phyloP scores from a whole-genome alignment of 176 grass and related monocot species.

The Raddia guianensis region DNA sequence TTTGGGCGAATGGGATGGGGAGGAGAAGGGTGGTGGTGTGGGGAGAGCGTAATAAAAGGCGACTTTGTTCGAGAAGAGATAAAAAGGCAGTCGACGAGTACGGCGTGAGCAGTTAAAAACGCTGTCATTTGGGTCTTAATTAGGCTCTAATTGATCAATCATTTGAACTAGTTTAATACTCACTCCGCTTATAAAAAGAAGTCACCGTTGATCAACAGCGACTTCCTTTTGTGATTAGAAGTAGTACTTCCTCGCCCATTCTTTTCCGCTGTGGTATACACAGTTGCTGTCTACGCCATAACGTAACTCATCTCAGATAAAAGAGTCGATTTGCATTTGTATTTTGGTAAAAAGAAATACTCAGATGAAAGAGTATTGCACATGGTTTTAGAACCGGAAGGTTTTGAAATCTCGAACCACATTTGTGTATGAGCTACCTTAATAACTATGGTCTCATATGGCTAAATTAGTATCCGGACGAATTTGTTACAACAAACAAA shows the following conservation, averaged over 20 bases:
- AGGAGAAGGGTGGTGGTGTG: background rate
- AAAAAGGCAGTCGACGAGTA: slow-evolving; percentile 26
- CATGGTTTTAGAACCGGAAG: too few species aligned
- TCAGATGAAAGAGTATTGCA: too few species aligned
- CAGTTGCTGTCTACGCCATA: too few species aligned
- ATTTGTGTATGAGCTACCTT: background rate
- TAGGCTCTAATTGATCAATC: slow-evolving; percentile 57
- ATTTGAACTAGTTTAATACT: slow-evolving; percentile 41
- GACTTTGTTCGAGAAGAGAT: slow-evolving; percentile 41
- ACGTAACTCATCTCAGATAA: too few species aligned
- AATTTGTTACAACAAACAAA: background rate
- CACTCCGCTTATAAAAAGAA: too few species aligned
- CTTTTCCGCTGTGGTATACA: too few species aligned
- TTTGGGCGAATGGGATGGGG: slow-evolving; percentile 46
- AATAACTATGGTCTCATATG: background rate
- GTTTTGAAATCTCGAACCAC: background rate
- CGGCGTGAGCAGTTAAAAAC: slow-evolving; percentile 24
- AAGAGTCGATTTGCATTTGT: too few species aligned
- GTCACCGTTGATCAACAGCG: too few species aligned
- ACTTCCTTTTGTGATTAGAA: too few species aligned
- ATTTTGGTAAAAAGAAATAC: too few species aligned
- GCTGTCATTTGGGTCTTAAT: slow-evolving; percentile 38
- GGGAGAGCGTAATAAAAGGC: slow-evolving; percentile 36
- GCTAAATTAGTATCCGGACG: background rate
- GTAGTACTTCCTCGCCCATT: slow-evolving; percentile 4